Evolutionary conservation across 2,329 filamentous ascomycete species (phyloP).

Genomic region (Neonectria sp.): DNA sequence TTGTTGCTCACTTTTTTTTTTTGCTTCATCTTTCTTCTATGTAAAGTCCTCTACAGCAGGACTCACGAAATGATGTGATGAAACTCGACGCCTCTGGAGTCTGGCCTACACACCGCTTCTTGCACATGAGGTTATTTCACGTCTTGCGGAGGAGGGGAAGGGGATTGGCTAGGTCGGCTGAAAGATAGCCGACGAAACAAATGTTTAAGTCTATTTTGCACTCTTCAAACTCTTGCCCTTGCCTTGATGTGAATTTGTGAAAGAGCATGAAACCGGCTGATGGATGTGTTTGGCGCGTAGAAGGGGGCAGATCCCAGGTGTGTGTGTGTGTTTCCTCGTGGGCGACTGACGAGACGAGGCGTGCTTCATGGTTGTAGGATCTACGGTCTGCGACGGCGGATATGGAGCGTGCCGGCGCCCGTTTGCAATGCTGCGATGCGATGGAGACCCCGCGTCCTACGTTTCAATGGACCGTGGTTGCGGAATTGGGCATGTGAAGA

Average conservation of each 20-base stretch:
- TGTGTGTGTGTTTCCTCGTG: background rate
- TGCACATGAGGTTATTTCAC: constrained; percentile 23
- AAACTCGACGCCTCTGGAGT: constrained; percentile 28
- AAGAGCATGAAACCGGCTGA: constrained; percentile 5
- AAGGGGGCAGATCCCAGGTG: background rate
- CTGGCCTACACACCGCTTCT: constrained; percentile 26
- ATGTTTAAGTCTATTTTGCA: constrained; percentile 26
- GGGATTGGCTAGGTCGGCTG: constrained; percentile 19
- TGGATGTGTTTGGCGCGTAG: background rate
- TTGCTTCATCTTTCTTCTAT: constrained; percentile 34
- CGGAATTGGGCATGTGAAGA: background rate
- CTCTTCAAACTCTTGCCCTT: background rate
- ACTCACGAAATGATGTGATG: constrained; percentile 50
- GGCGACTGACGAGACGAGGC: constrained; percentile 10
- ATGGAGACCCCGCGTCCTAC: background rate
- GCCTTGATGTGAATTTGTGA: constrained; percentile 8
- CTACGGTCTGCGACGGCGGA: constrained; percentile 16
- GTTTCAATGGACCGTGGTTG: background rate
- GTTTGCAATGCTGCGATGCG: constrained; percentile 13
- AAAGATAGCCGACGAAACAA: constrained; percentile 19
- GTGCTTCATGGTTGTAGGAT: constrained; percentile 24
- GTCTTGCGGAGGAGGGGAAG: constrained; percentile 8
- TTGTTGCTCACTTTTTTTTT: constrained; percentile 21
- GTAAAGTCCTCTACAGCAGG: constrained; percentile 43
- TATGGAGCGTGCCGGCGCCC: background rate